These are phyloP conservation scores for Aspergillus terreus DNA, from an alignment of 2,329 filamentous ascomycete genomes.

Conservation along the genomic window DNA sequence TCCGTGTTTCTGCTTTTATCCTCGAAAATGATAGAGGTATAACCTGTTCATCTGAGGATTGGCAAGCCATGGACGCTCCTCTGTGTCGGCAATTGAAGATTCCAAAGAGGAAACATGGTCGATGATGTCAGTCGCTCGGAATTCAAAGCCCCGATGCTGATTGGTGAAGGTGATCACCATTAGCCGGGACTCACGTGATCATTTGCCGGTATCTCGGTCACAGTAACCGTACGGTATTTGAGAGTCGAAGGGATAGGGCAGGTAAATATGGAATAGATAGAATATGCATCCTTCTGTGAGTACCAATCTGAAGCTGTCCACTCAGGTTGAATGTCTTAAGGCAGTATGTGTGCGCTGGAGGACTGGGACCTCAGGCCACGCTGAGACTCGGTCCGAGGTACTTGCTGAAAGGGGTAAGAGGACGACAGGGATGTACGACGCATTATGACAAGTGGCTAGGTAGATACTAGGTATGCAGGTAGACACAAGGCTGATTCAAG, in stretches of 20 bases:
- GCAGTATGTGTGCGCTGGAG: background rate
- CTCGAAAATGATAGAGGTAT: too few relatives aligned
- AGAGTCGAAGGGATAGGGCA: background rate
- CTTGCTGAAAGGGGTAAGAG: slow-evolving; percentile 2
- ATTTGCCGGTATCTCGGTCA: background rate
- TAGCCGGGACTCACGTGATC: slow-evolving; percentile 13
- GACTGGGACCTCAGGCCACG: background rate
- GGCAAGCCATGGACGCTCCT: background rate
- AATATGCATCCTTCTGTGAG: background rate
- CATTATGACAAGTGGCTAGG: background rate
- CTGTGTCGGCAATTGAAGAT: slow-evolving; percentile 3
- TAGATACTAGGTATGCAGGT: background rate
- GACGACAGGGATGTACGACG: background rate
- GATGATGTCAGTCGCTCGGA: slow-evolving; percentile 10
- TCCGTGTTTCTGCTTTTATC: too few relatives aligned
- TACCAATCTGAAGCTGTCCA: too few relatives aligned
- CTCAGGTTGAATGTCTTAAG: too few relatives aligned
- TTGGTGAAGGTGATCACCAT: slow-evolving; percentile 6
- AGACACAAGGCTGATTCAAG: background rate
- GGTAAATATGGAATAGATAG: background rate
- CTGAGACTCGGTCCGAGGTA: slow-evolving; percentile 12
- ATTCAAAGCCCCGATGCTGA: background rate
- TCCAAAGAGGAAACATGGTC: slow-evolving; percentile 2
- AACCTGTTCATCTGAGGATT: too few relatives aligned
- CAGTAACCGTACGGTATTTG: background rate